Evolutionary conservation across 2,329 filamentous ascomycete species (phyloP), one percentile per base, ranked within the genome.

Genomic region (Phoma sp.): DNA sequence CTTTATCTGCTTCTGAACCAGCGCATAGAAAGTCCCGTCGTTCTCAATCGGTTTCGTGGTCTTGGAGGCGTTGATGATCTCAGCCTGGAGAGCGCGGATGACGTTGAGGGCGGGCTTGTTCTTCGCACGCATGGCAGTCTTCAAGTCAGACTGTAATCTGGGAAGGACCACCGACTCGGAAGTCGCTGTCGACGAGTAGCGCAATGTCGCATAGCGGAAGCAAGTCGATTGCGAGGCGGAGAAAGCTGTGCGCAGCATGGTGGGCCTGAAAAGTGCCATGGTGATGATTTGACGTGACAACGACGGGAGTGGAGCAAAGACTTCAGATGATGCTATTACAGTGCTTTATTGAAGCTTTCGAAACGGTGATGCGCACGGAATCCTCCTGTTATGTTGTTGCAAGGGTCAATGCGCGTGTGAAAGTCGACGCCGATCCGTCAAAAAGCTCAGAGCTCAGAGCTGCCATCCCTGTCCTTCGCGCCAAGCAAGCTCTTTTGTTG

Each of bases 51-150:
- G 89, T 35, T 78, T 79, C 35, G 81, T 69, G 11, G 89, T 91
- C 76, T 93, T 93, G 71, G 86, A 88, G 30, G 88, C 86, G 74
- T 92, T 93, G 64, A 87, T 86, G 57, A 89, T 86, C 58, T 88
- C 83, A 29, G 88, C 81, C 60, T 93, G 82, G 58, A 93, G 77
- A 36, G 81, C 74, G 62, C 90, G 88, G 43, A 93, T 81, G 33
- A 90, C 89, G 35, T 83, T 78, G 24, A 93, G 83, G 2, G 88
- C 85, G 24, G 84, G 78, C 24, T 75, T 78, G 66, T 81, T 77
- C 65, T 80, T 80, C n/a, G 74, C 64, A 54, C 76, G 75, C 73
- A 82, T 77, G 29, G 79, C 78, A 4, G 64, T 74, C 59, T 81
- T 81, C 37, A 82, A 74, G 55, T 81, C 79, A 11, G 66, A 59